Evolutionary conservation across 495 filamentous ascomycete species (phyloP).

Genomic region (Xeromyces bisporus): DNA sequence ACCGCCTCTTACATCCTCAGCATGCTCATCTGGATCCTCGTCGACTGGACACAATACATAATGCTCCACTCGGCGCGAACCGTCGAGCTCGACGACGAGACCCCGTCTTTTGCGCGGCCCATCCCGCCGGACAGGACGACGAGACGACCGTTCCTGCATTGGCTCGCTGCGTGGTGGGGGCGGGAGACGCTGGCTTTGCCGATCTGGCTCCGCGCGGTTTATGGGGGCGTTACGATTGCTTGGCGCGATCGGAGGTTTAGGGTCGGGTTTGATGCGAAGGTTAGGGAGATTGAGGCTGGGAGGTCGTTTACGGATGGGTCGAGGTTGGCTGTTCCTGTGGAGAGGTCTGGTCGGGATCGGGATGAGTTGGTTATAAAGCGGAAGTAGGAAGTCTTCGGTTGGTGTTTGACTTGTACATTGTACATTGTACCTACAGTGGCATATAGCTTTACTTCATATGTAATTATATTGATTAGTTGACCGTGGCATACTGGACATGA

Average conservation of each 20-base stretch:
- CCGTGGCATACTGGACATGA: no score
- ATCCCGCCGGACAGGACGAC: slow-evolving; percentile 9
- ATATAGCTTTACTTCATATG: no score
- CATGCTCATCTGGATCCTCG: slow-evolving; percentile 50
- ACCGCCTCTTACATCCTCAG: slow-evolving; percentile 44
- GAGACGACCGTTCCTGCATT: slow-evolving; percentile 44
- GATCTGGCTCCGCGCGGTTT: slow-evolving; percentile 76
- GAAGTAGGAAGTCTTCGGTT: no score
- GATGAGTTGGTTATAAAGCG: no score
- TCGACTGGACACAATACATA: slow-evolving; percentile 58
- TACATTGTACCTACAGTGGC: no score
- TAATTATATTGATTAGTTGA: no score
- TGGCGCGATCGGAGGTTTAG: slow-evolving; percentile 76
- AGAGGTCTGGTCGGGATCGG: background rate
- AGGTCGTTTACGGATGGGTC: background rate
- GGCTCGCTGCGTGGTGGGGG: slow-evolving; percentile 72
- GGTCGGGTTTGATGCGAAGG: slow-evolving; percentile 70
- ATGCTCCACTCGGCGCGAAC: slow-evolving; percentile 53
- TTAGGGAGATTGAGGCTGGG: slow-evolving; percentile 30
- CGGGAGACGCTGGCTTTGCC: slow-evolving; percentile 68
- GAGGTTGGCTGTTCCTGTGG: background rate
- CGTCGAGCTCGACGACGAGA: slow-evolving; percentile 54
- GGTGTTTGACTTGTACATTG: no score
- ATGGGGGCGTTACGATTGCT: slow-evolving; percentile 62
- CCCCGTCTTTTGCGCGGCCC: slow-evolving; percentile 51